phyloP scores from a whole-genome alignment of 129 eudicot genomes.

The Ambrosia artemisiifolia region DNA sequence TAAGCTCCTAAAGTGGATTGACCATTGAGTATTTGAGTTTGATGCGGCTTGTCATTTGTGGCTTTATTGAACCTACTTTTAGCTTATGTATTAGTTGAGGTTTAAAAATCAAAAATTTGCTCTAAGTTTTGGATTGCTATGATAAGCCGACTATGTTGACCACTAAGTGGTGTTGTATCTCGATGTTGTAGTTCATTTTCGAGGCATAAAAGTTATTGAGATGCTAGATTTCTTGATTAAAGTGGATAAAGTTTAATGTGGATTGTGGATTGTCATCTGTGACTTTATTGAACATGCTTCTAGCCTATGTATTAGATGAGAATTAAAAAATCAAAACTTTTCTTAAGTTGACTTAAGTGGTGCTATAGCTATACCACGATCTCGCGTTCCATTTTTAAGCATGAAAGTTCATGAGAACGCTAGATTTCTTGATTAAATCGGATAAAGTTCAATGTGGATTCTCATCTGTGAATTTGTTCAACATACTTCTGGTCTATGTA shows the following conservation, averaged over 20 bases:
- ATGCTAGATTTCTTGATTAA: not conserved
- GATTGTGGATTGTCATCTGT: too few species aligned
- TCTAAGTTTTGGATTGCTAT: not conserved
- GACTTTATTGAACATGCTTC: too few species aligned
- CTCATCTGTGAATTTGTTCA: too few species aligned
- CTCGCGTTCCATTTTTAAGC: too few species aligned
- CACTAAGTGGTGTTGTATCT: not conserved
- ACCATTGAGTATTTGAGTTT: too few species aligned
- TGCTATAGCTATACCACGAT: not conserved
- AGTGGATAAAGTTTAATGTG: not conserved
- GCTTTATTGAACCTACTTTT: slow-evolving; percentile 14
- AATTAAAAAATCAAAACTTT: not conserved
- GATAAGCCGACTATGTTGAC: not conserved
- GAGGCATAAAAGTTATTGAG: not conserved
- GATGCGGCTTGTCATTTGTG: not conserved
- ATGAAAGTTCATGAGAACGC: not conserved
- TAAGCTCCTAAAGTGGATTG: too few species aligned
- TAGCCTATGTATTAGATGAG: too few species aligned
- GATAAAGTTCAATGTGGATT: not conserved
- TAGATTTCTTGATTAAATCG: slow-evolving; percentile 4
- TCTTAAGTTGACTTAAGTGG: not conserved
- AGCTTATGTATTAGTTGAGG: slow-evolving; percentile 11
- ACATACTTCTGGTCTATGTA: too few species aligned
- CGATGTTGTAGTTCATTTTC: too few species aligned
- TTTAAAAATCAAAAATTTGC: not conserved